Percentiles rank a stretch among this genome's conserved stretches.
phyloP scores from a whole-genome alignment of 768 basidiomycete species.

The Rhizopogon vesiculosus region DNA sequence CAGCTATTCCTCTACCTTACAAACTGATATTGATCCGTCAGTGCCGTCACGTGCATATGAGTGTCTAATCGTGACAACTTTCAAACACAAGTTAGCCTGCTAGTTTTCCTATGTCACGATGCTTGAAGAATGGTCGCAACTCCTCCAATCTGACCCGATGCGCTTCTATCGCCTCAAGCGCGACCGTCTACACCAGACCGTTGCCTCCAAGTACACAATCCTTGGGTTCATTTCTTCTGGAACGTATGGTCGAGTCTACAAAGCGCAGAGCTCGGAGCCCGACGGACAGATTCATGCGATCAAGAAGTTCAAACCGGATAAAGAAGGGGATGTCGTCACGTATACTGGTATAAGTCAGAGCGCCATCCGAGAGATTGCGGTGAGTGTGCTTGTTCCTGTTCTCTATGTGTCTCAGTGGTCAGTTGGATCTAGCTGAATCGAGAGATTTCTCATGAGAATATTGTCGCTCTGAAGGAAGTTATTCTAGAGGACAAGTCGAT shows the following conservation, averaged over 20 bases:
- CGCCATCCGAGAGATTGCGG: conserved; percentile 94
- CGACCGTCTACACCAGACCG: conserved; percentile 61
- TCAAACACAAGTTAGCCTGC: too few relatives aligned
- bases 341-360: conserved; percentile 99
- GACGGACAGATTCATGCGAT: conserved; percentile 83
- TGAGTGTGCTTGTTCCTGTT: conserved; percentile 46
- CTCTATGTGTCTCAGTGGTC: neutral
- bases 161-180: conserved; percentile 75
- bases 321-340: conserved; percentile 92
- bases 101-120: conserved; percentile 8
- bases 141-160: conserved; percentile 68
- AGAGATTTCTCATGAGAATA: conserved; percentile 86
- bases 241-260: conserved; percentile 98
- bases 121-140: conserved; percentile 33
- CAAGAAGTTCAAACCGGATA: conserved; percentile 99
- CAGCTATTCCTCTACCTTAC: too few relatives aligned
- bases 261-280: conserved; percentile 75
- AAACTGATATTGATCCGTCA: too few relatives aligned
- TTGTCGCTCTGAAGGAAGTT: conserved; percentile 89
- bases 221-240: conserved; percentile 98
- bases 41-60: too few relatives aligned
- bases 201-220: conserved; percentile 83
- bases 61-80: too few relatives aligned
- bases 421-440: conserved; percentile 64
- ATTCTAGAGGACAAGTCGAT: conserved; percentile 98